These are phyloP conservation scores for Beta corolliflora DNA, from an alignment of 179 eudicot species.

Conservation along the genomic window DNA sequence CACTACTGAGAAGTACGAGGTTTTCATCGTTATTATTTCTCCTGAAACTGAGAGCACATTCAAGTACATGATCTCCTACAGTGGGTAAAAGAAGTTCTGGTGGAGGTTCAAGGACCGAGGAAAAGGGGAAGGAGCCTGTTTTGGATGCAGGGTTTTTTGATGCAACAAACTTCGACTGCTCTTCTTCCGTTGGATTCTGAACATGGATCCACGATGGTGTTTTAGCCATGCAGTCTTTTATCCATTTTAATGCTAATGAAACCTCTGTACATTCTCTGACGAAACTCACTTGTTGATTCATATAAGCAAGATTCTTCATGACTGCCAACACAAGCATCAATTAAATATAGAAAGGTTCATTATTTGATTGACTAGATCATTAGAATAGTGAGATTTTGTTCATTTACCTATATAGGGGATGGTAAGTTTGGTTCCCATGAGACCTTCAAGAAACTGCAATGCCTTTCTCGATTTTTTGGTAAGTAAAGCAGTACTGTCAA, in stretches of 20 bases:
- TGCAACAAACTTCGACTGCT: slow-evolving; percentile 36
- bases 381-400: background rate
- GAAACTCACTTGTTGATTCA: slow-evolving; percentile 55
- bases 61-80: slow-evolving; percentile 70
- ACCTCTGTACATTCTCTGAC: slow-evolving; percentile 62
- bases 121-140: slow-evolving; percentile 31
- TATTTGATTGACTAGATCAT: background rate
- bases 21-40: slow-evolving; percentile 51
- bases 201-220: slow-evolving; percentile 84
- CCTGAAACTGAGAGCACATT: slow-evolving; percentile 63
- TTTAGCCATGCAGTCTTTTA: slow-evolving; percentile 69
- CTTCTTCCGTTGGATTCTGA: slow-evolving; percentile 61
- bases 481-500: slow-evolving; percentile 61
- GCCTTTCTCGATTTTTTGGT: slow-evolving; percentile 67
- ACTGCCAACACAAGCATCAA: slow-evolving; percentile 44
- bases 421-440: slow-evolving; percentile 69
- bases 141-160: slow-evolving; percentile 61
- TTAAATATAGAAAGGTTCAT: slow-evolving; percentile 3
- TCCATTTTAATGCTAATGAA: slow-evolving; percentile 67
- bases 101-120: slow-evolving; percentile 34
- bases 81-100: slow-evolving; percentile 56
- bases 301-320: slow-evolving; percentile 66
- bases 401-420: slow-evolving; percentile 74
- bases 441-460: slow-evolving; percentile 78
- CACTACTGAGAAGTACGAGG: slow-evolving; percentile 75